Percentiles rank a stretch among this genome's conserved stretches.
Evolutionary conservation across 2,329 filamentous ascomycete species (phyloP).

Genomic region (Monosporascus sp.): DNA sequence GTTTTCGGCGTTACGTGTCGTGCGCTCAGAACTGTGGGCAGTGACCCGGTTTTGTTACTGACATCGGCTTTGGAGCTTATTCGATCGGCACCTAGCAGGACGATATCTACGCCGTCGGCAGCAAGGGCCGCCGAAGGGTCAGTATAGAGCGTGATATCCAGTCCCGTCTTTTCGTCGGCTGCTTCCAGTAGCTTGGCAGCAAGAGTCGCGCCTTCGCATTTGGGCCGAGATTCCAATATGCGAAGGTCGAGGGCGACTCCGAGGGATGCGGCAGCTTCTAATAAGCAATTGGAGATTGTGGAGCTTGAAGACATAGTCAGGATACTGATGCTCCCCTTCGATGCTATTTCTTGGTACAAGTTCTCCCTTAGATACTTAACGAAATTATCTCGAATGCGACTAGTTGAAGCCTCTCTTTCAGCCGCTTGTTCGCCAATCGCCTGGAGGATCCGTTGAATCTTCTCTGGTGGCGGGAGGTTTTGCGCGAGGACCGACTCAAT

Average conservation of each 20-base stretch:
- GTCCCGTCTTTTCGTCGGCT: conserved; percentile 5
- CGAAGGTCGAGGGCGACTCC: conserved; percentile 45
- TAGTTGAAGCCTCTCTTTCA: conserved; percentile 8
- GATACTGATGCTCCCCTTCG: conserved; percentile 35
- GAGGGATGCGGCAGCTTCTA: conserved; percentile 31
- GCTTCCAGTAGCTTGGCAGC: conserved; percentile 35
- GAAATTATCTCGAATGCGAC: conserved; percentile 31
- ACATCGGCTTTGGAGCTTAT: conserved; percentile 54
- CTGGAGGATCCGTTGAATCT: conserved; percentile 19
- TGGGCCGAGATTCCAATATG: conserved; percentile 61
- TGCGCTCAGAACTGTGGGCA: conserved; percentile 52
- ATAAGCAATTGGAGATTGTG: conserved; percentile 48
- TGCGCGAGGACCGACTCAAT: conserved; percentile 25
- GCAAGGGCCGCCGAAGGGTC: conserved; percentile 56
- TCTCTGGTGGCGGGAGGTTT: conserved; percentile 18
- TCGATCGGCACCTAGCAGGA: conserved; percentile 61
- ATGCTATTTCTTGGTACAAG: conserved; percentile 2
- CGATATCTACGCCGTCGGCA: conserved; percentile 44
- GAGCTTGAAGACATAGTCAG: conserved; percentile 60
- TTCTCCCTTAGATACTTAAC: conserved; percentile 25
- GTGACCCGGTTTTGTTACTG: conserved; percentile 62
- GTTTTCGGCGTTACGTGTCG: conserved; percentile 40
- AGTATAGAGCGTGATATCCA: conserved; percentile 45
- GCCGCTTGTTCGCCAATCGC: conserved; percentile 17
- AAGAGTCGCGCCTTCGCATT: conserved; percentile 58